These are phyloP conservation scores for Colletotrichum sp. DNA, from an alignment of 2,329 filamentous ascomycete species.

Conservation along the genomic window DNA sequence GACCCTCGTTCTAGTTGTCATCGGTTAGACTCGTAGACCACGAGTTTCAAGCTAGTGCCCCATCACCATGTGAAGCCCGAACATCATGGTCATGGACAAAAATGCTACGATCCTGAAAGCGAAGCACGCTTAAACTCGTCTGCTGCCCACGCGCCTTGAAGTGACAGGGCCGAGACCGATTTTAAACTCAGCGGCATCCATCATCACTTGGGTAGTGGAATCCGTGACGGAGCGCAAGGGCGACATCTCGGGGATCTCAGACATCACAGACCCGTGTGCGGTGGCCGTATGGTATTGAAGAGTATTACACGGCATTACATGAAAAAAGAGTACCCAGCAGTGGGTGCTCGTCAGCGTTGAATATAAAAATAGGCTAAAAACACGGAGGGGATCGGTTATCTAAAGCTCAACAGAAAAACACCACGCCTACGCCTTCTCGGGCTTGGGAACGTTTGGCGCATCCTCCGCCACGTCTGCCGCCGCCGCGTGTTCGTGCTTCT, in stretches of 20 bases:
- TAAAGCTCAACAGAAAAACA: background rate
- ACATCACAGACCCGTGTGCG: background rate
- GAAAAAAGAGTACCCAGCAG: background rate
- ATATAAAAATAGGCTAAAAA: background rate
- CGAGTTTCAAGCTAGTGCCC: background rate
- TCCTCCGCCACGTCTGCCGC: slow-evolving; percentile 30
- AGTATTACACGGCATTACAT: background rate
- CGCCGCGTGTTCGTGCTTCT: slow-evolving; percentile 62
- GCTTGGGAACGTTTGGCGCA: slow-evolving; percentile 29
- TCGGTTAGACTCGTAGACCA: background rate
- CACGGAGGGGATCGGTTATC: background rate
- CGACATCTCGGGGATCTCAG: background rate
- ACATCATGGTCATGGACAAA: too few species aligned
- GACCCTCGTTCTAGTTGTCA: background rate
- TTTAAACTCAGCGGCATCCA: background rate
- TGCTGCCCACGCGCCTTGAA: too few species aligned
- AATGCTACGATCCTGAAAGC: too few species aligned
- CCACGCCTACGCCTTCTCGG: background rate
- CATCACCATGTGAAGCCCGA: too few species aligned
- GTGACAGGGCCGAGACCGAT: background rate
- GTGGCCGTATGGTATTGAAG: background rate
- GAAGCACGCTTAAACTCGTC: background rate
- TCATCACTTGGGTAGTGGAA: background rate
- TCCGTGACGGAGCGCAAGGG: background rate
- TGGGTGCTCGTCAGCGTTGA: background rate